Evolutionary conservation across 768 basidiomycete species (phyloP), one percentile per base, ranked within the genome.

Genomic region (Neoboletus brunneissimus): DNA sequence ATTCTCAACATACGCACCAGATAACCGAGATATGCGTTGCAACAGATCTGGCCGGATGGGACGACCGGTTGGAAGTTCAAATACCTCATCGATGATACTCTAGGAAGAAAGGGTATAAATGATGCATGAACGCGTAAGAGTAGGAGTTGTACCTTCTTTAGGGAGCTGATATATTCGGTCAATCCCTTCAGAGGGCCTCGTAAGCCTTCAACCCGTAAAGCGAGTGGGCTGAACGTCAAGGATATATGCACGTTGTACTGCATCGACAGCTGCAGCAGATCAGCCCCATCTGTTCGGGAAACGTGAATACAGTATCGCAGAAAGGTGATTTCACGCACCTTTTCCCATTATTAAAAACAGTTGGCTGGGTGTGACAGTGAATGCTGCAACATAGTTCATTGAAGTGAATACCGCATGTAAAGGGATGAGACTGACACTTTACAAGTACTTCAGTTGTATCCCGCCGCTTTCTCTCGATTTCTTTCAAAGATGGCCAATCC

Each of bases 311-410:
- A 60, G 12, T 31, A 53, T 54, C 25, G 32, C n/a, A 16, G 7
- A 31, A 47, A 55, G 41, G 10, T 20, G 9, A 5, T 44, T 37
- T 37, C 43, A 49, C 59, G 48, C 31, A 87, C 89, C 86, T 79
- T 80, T 85, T 40, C 89, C 89, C 58, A 92, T 77, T 31, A 91
- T 76, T 31, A 91, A 66, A 66, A 91, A 89, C 7, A 89, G 76
- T 61, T 88, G 78, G 48, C 77, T 79, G 4, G 83, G 78, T 18
- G 76, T 78, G 55, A 91, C 71, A 32, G 78, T 70, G 62, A 87
- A 81, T 3, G 69, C 89, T 91, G 61, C 10, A 32, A 50, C 31
- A 50, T 48, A 55, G 22, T 45, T 53, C 22, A n/a, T 34, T 50
- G 31, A 54, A 48, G 20, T 56, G 34, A 34, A 50, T 35, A 53